Evolutionary conservation across 2,329 filamentous ascomycete genomes (phyloP), one percentile per base, ranked within the genome.

Genomic region (Ambrosiella beaveri): DNA sequence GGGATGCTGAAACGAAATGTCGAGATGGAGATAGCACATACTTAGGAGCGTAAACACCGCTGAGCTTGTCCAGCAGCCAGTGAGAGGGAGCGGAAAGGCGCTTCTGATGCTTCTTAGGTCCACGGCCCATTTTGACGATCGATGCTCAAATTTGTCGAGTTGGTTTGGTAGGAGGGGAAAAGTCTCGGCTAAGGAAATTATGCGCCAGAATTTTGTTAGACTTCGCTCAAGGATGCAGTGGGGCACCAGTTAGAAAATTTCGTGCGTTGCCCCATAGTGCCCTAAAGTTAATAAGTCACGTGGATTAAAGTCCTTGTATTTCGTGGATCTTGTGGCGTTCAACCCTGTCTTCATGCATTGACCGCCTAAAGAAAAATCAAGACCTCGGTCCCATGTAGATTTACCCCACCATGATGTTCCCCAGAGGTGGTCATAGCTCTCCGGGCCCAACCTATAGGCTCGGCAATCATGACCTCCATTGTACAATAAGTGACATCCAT

Each of bases 31-130:
- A 39, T 51, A 39, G 13, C 50, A 58, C 57, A 40, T 59, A 61
- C 70, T 73, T 73, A 69, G 83, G 83, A 67, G 81, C 84, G 71
- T 86, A 91, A 76, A 81, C 79, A 73, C 93, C 93, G 75, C 89
- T 95, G 73, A 98, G 83, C 79, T 98, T 98, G 88, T 98, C 93
- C 75, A 98, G 82, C 74, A 98, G 88, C 93, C 93, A 98, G 86
- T 97, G 93, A 75, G 87, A 94, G 73, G 93, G 93, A 74, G 93
- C 93, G 78, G 87, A 93, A 74, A 97, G 83, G 82, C 93, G 90
- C 90, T 98, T 97, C 79, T 97, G 91, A 80, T 98, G 93, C 86
- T 96, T 96, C 84, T 93, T 94, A 77, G 77, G 80, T 79, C 80
- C 80, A 72, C 80, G 77, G 71, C 76, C 79, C 80, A 84, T 84